Evolutionary conservation across 768 basidiomycete genomes (phyloP).

Genomic region (Lyophyllum semitale): DNA sequence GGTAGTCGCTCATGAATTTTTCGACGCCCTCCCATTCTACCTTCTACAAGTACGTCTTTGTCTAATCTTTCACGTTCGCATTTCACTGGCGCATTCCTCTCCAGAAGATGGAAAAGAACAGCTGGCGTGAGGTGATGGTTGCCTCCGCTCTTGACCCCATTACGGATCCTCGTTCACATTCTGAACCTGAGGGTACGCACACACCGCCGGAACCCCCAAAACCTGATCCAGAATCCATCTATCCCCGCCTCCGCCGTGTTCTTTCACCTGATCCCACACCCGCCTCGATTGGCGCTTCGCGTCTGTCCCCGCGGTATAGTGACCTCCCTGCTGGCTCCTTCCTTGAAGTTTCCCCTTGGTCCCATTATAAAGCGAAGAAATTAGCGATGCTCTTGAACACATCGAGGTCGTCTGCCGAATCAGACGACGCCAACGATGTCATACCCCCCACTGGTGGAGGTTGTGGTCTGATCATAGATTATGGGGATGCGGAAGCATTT

Average conservation of each 20-base stretch:
- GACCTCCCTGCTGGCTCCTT: constrained; percentile 67
- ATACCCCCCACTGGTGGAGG: constrained; percentile 33
- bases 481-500: constrained; percentile 73
- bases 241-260: constrained; percentile 59
- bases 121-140: constrained; percentile 88
- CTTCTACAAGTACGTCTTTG: constrained; percentile 67
- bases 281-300: constrained; percentile 55
- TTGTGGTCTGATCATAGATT: constrained; percentile 85
- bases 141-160: constrained; percentile 36
- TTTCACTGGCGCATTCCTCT: neutral
- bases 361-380: constrained; percentile 67
- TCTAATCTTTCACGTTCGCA: neutral
- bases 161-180: constrained; percentile 14
- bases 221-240: constrained; percentile 16
- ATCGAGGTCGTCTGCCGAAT: neutral
- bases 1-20: constrained; percentile 95
- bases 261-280: constrained; percentile 59
- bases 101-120: constrained; percentile 68
- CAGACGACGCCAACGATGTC: neutral
- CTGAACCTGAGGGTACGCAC: neutral
- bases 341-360: constrained; percentile 78
- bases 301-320: constrained; percentile 71
- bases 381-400: constrained; percentile 62
- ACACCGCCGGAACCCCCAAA: constrained; percentile 1
- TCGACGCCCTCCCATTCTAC: constrained; percentile 94